These are phyloP conservation scores for Candida cerambycidarum DNA, from an alignment of 805 yeast species.

Conservation along the genomic window DNA sequence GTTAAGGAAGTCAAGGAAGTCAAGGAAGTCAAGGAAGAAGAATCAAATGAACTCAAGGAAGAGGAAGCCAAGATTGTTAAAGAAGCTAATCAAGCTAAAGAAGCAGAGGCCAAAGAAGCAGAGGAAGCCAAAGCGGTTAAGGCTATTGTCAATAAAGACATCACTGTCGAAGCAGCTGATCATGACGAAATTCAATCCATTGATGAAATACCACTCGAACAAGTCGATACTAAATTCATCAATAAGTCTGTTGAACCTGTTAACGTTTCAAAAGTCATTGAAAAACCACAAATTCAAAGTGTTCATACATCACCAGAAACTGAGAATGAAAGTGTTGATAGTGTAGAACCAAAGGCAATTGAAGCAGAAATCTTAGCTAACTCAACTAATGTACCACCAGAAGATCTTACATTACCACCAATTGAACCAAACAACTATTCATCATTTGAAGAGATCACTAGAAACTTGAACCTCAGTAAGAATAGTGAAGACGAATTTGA, in stretches of 20 bases:
- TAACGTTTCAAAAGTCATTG: background rate
- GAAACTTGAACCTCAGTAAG: slow-evolving; percentile 19
- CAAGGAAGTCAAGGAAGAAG: background rate
- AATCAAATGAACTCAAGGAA: too few species aligned
- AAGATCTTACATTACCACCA: slow-evolving; percentile 35
- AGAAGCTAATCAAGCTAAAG: too few species aligned
- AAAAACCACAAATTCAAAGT: background rate
- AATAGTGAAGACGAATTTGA: slow-evolving; percentile 28
- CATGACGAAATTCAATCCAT: background rate
- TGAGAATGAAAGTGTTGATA: too few species aligned
- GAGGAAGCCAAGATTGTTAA: background rate
- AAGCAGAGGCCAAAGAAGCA: background rate
- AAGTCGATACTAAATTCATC: background rate
- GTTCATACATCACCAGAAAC: too few species aligned
- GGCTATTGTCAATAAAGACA: too few species aligned
- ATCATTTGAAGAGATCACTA: slow-evolving; percentile 42
- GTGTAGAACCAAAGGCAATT: too few species aligned
- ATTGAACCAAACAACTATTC: slow-evolving; percentile 40
- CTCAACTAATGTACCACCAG: slow-evolving; percentile 41
- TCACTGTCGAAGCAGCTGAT: background rate
- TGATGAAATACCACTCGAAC: background rate
- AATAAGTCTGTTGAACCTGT: slow-evolving; percentile 1
- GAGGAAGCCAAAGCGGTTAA: background rate
- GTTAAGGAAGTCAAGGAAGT: background rate
- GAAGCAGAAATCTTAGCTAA: slow-evolving; percentile 40